phyloP scores from a whole-genome alignment of 2,329 filamentous ascomycete genomes.

The Aureobasidium sp. region DNA sequence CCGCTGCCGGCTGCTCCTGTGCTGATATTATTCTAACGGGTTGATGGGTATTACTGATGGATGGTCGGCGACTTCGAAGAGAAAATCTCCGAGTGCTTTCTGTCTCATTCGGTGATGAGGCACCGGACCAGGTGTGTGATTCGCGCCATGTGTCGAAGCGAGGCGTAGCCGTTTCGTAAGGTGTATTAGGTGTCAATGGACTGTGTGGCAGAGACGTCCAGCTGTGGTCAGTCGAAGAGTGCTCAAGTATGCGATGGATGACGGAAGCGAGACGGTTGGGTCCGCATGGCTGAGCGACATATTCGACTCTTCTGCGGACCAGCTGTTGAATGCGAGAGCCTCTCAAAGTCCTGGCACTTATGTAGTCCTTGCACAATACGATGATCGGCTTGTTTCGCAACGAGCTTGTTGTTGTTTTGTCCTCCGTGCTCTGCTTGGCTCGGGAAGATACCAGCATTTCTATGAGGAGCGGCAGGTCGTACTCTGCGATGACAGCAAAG shows the following conservation, averaged over 20 bases:
- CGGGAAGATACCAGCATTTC: background rate
- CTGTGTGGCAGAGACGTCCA: background rate
- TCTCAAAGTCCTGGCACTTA: background rate
- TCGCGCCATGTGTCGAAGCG: background rate
- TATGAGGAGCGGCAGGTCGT: background rate
- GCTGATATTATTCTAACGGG: background rate
- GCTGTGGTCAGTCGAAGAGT: background rate
- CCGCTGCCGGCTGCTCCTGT: background rate
- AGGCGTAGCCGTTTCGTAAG: background rate
- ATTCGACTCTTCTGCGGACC: constrained; percentile 1
- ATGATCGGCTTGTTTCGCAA: constrained; percentile 9
- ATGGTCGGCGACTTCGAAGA: background rate
- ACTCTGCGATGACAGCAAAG: background rate
- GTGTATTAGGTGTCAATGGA: constrained; percentile 1
- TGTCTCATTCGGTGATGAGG: background rate
- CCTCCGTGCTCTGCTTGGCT: background rate
- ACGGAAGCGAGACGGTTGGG: constrained; percentile 9
- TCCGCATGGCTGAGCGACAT: constrained; percentile 15
- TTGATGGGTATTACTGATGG: background rate
- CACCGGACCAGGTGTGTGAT: background rate
- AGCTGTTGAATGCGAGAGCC: constrained; percentile 1
- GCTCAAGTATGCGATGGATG: background rate
- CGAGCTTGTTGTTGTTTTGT: background rate
- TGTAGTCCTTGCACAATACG: constrained; percentile 11
- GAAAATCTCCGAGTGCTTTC: background rate